Evolutionary conservation across 176 grass and related monocot species (phyloP).

Genomic region (Juncus effusus): DNA sequence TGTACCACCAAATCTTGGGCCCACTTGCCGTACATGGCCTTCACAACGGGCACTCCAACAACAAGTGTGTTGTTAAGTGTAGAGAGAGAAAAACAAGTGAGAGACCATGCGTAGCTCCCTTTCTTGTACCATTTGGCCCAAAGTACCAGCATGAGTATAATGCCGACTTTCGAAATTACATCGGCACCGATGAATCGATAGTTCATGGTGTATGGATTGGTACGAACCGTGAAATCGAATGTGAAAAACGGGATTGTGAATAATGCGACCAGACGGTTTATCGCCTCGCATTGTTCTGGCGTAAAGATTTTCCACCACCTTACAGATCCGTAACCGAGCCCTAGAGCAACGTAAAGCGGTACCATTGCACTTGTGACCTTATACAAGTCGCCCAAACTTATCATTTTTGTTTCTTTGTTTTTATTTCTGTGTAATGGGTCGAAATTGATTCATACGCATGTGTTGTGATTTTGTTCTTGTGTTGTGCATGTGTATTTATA

Average conservation of each 20-base stretch:
- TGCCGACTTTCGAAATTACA: slow-evolving; percentile 55
- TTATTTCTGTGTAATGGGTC: not conserved
- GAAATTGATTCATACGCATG: slow-evolving; percentile 7
- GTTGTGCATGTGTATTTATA: not conserved
- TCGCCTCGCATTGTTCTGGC: slow-evolving; percentile 65
- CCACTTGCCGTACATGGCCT: slow-evolving; percentile 51
- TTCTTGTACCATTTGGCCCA: slow-evolving; percentile 28
- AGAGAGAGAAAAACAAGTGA: slow-evolving; percentile 69
- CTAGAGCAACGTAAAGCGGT: slow-evolving; percentile 81
- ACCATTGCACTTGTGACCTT: slow-evolving; percentile 83
- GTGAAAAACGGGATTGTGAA: slow-evolving; percentile 85
- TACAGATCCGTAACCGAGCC: slow-evolving; percentile 74
- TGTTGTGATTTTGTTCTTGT: slow-evolving; percentile 3
- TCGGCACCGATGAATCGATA: slow-evolving; percentile 66
- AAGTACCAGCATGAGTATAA: slow-evolving; percentile 33
- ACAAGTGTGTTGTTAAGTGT: slow-evolving; percentile 68
- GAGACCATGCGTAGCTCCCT: slow-evolving; percentile 21
- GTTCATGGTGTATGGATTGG: slow-evolving; percentile 64
- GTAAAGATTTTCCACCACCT: slow-evolving; percentile 86
- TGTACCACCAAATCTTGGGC: slow-evolving; percentile 71
- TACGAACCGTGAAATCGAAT: slow-evolving; percentile 69
- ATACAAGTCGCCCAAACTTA: slow-evolving; percentile 66
- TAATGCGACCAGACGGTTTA: slow-evolving; percentile 76
- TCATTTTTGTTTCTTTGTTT: slow-evolving; percentile 34
- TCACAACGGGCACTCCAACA: slow-evolving; percentile 46